A percentile compares a stretch with the other conserved stretches of the same genome.
Conservation (phyloP, 768 basidiomycete genomes). For the Termitomyces sp. region DNA sequence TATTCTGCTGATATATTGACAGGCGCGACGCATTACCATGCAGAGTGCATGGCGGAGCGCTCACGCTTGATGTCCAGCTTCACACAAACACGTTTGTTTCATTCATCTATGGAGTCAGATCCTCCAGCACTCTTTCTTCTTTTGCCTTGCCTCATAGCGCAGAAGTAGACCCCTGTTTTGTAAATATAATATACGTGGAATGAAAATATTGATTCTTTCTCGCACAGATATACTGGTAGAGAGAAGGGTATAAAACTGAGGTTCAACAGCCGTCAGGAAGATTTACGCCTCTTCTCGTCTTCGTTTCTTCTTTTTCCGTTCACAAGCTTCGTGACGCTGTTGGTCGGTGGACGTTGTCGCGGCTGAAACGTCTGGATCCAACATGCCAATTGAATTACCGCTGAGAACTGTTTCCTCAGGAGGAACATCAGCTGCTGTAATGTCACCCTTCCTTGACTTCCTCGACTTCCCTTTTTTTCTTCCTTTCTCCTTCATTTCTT, state of each 20-base stretch:
- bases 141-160: neutral
- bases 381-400: neutral
- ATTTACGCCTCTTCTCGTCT: slow-evolving; percentile 6
- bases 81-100: neutral
- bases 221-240: neutral
- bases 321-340: neutral
- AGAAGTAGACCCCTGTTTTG: slow-evolving; percentile 12
- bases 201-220: slow-evolving; percentile 2
- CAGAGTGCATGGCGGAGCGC: slow-evolving; percentile 85
- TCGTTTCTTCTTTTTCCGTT: slow-evolving; percentile 11
- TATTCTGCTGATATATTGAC: neutral
- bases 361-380: neutral
- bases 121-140: slow-evolving; percentile 1
- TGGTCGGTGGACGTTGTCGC: too few relatives aligned
- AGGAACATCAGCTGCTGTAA: neutral
- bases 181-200: slow-evolving; percentile 12
- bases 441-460: neutral
- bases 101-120: slow-evolving; percentile 12
- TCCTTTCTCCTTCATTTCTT: neutral
- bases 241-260: neutral
- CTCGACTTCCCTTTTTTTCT: slow-evolving; percentile 4
- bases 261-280: neutral
- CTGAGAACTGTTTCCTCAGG: neutral
- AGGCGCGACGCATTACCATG: slow-evolving; percentile 83
- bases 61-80: slow-evolving; percentile 35